A percentile compares a stretch with the other conserved stretches of the same genome.
phyloP scores from a whole-genome alignment of 495 filamentous ascomycete species.

The Penicillium arizonense region DNA sequence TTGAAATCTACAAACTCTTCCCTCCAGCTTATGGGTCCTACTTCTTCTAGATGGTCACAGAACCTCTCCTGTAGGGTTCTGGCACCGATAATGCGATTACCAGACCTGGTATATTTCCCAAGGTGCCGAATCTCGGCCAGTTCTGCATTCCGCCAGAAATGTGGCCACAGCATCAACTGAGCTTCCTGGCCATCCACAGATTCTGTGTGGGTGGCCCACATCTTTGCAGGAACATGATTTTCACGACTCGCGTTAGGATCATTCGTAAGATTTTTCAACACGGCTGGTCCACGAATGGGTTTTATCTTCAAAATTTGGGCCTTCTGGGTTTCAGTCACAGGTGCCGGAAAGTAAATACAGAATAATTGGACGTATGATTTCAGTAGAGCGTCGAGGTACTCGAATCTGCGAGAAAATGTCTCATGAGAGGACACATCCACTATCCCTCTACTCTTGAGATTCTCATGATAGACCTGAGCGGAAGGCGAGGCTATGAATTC shows the following conservation, averaged over 20 bases:
- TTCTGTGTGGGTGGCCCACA: slow-evolving; percentile 8
- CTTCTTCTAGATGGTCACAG: background rate
- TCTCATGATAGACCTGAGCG: slow-evolving; percentile 12
- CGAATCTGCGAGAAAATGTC: background rate
- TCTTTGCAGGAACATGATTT: background rate
- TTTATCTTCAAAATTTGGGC: background rate
- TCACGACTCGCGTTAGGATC: background rate
- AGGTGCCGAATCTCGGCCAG: slow-evolving; percentile 2
- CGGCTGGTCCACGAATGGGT: slow-evolving; percentile 3
- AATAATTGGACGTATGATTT: slow-evolving; percentile 8
- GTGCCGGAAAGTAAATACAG: slow-evolving; percentile 11
- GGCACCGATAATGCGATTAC: background rate
- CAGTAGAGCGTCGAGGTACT: background rate
- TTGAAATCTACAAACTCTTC: slow-evolving; percentile 7
- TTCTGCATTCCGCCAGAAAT: slow-evolving; percentile 3
- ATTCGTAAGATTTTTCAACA: too few species aligned
- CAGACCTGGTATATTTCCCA: background rate
- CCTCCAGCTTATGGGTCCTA: slow-evolving; percentile 4
- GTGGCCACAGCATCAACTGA: slow-evolving; percentile 11
- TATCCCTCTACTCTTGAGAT: background rate
- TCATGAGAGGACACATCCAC: background rate
- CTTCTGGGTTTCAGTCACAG: slow-evolving; percentile 4
- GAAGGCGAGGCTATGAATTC: slow-evolving; percentile 11
- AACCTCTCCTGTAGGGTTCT: slow-evolving; percentile 1
- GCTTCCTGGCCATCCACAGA: slow-evolving; percentile 6